phyloP scores from a whole-genome alignment of 306 rosid species.

The Acacia crassicarpa region DNA sequence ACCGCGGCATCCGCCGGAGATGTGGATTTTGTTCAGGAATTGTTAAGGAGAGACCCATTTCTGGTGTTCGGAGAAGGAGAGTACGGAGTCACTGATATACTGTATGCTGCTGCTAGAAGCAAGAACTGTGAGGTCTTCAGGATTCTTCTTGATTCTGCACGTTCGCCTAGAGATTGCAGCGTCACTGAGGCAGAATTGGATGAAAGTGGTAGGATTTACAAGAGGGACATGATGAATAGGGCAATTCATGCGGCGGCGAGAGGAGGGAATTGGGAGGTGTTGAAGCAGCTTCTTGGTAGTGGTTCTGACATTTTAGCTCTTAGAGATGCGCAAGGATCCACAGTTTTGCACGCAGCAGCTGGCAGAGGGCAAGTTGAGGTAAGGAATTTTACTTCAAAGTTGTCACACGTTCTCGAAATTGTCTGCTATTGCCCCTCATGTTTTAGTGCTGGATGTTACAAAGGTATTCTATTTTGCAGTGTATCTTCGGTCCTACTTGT shows the following conservation, averaged over 20 bases:
- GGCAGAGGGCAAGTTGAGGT: conserved; percentile 90
- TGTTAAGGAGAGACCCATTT: conserved; percentile 58
- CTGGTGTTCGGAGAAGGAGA: conserved; percentile 92
- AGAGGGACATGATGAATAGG: conserved; percentile 74
- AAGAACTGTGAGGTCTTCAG: conserved; percentile 60
- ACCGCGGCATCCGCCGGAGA: conserved; percentile 95
- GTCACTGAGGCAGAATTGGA: conserved; percentile 34
- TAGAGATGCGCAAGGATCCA: conserved; percentile 70
- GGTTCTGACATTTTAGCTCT: conserved; percentile 46
- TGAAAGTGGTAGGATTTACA: conserved; percentile 45
- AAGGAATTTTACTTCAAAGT: conserved; percentile 10
- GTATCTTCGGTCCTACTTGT: conserved; percentile 4
- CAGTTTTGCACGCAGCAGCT: conserved; percentile 72
- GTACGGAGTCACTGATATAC: conserved; percentile 79
- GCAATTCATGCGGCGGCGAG: conserved; percentile 84
- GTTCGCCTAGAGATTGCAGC: conserved; percentile 43
- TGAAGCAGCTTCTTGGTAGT: conserved; percentile 51
- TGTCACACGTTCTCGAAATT: too few relatives aligned
- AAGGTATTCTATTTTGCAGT: background rate
- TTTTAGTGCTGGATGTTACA: too few relatives aligned
- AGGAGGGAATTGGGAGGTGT: conserved; percentile 83
- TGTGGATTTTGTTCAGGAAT: conserved; percentile 54
- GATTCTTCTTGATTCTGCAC: conserved; percentile 54
- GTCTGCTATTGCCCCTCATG: too few relatives aligned
- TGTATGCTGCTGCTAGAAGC: conserved; percentile 87